Conservation (phyloP, 169 alveolate genomes). For the Ichthyophthirius multifiliis region DNA sequence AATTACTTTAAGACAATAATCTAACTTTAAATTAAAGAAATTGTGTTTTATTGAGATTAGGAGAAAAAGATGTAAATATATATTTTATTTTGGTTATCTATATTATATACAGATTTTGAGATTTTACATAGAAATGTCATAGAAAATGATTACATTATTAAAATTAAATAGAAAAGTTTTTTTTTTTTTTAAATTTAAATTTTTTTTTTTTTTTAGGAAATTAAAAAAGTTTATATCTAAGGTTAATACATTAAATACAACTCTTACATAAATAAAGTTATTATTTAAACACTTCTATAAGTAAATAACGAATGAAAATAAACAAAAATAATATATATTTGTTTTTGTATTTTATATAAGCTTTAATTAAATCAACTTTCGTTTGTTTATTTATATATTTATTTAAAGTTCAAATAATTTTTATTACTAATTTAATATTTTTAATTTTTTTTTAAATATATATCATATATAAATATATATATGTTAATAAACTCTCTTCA, state of each 20-base stretch:
- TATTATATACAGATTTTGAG: conserved; percentile 16
- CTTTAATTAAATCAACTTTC: too few relatives aligned
- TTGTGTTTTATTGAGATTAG: conserved; percentile 36
- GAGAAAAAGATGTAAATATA: conserved; percentile 46
- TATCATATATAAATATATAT: too few relatives aligned
- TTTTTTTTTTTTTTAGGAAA: neutral
- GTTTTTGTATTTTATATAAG: too few relatives aligned
- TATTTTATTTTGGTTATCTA: neutral
- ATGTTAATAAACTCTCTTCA: too few relatives aligned
- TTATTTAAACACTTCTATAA: neutral
- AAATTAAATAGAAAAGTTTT: conserved; percentile 3
- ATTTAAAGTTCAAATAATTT: too few relatives aligned
- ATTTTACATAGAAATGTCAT: neutral
- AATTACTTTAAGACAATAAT: conserved; percentile 10
- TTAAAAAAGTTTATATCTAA: neutral
- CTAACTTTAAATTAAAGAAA: conserved; percentile 42
- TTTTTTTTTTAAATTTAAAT: neutral
- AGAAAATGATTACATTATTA: conserved; percentile 18
- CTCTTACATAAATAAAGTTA: conserved; percentile 2
- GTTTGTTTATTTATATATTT: too few relatives aligned
- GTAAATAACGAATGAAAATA: neutral
- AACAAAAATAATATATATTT: too few relatives aligned
- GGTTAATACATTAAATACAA: neutral
- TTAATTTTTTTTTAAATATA: too few relatives aligned
- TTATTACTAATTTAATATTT: too few relatives aligned